These are phyloP conservation scores for Fusarium sp. DNA, from an alignment of 2,329 filamentous ascomycete species.

Conservation along the genomic window DNA sequence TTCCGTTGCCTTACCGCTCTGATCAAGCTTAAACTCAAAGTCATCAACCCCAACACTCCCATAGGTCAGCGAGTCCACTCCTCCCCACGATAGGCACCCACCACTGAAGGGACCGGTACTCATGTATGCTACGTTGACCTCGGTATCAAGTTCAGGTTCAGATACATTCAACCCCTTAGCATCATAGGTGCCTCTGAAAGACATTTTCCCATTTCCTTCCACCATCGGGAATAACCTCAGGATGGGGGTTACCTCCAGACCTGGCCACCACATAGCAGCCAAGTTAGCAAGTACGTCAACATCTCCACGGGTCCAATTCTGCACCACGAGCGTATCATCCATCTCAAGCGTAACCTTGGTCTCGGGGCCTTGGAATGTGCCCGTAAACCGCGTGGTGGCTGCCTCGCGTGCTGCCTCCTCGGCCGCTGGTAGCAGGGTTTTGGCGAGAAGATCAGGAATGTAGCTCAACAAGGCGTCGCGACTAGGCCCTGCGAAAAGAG, in stretches of 20 bases:
- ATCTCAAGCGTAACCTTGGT: not conserved
- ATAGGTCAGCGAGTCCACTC: not conserved
- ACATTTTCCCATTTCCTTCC: not conserved
- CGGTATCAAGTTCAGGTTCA: not conserved
- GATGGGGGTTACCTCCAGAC: not conserved
- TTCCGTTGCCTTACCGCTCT: not conserved
- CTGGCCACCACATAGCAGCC: not conserved
- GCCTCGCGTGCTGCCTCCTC: not conserved
- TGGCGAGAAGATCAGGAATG: not conserved
- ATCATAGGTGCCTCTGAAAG: not conserved
- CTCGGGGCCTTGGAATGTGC: not conserved
- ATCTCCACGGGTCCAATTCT: not conserved
- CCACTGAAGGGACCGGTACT: not conserved
- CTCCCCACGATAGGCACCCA: slow-evolving; percentile 2
- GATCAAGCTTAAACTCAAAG: slow-evolving; percentile 14
- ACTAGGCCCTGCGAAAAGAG: not conserved
- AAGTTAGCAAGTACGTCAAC: not conserved
- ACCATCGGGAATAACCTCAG: not conserved
- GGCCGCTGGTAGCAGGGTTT: not conserved
- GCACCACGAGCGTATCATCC: slow-evolving; percentile 1
- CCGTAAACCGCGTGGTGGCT: not conserved
- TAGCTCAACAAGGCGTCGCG: not conserved
- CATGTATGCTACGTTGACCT: not conserved
- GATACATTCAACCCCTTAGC: fast-evolving
- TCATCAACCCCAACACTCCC: slow-evolving; percentile 10